phyloP scores from a whole-genome alignment of 2,329 filamentous ascomycete species.

The Huntiella decipiens region DNA sequence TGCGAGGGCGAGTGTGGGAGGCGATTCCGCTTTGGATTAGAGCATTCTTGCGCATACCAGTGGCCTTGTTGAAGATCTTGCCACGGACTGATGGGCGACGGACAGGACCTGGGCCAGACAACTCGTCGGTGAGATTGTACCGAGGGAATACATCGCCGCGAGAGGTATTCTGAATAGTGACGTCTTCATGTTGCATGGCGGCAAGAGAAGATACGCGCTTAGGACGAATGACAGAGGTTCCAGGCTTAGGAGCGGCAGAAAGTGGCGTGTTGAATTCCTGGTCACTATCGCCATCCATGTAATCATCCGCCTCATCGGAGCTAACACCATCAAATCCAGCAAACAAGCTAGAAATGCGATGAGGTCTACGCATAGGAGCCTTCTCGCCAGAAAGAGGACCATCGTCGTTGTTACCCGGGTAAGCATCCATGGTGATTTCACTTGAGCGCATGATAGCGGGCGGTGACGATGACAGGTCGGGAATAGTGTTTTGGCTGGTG shows the following conservation, averaged over 20 bases:
- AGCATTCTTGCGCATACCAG: conserved; percentile 56
- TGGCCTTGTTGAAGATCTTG: conserved; percentile 22
- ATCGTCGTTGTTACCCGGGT: conserved; percentile 66
- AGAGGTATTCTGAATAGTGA: conserved; percentile 19
- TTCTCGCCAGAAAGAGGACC: conserved; percentile 45
- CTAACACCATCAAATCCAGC: conserved; percentile 61
- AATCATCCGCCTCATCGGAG: conserved; percentile 47
- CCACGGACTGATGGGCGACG: conserved; percentile 17
- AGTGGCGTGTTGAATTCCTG: conserved; percentile 48
- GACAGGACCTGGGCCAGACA: conserved; percentile 7
- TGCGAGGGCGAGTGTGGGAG: conserved; percentile 43
- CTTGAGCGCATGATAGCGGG: conserved; percentile 16
- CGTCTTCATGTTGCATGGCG: too few relatives aligned
- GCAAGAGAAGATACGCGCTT: conserved; percentile 23
- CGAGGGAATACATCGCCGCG: conserved; percentile 27
- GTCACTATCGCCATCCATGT: conserved; percentile 44
- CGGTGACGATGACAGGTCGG: conserved; percentile 33
- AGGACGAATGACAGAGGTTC: conserved; percentile 16
- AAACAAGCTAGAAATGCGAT: conserved; percentile 69
- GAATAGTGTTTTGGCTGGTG: conserved; percentile 24
- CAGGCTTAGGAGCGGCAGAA: conserved; percentile 32
- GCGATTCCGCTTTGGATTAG: conserved; percentile 64
- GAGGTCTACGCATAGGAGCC: conserved; percentile 44
- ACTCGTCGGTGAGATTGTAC: conserved; percentile 20
- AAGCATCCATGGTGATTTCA: conserved; percentile 39